A percentile compares a stretch with the other conserved stretches of the same genome.
Conservation (phyloP, 164 flowering plant species). For the Litsea cubeba region DNA sequence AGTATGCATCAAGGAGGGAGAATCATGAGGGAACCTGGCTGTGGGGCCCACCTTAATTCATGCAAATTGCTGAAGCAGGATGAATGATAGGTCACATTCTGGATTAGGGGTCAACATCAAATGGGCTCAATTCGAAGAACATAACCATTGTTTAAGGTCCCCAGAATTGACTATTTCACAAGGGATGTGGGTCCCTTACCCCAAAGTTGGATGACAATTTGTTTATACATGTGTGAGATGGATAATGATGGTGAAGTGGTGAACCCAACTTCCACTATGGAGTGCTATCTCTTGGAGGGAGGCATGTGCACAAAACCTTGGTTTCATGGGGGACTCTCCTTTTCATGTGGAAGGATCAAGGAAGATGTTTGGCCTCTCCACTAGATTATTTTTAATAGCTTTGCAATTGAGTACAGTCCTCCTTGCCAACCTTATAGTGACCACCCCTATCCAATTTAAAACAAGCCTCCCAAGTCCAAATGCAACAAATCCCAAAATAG, state of each 20-base stretch:
- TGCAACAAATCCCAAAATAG: conserved; percentile 20
- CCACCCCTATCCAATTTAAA: conserved; percentile 18
- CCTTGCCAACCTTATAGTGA: conserved; percentile 17
- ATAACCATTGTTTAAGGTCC: too few relatives aligned
- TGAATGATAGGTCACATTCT: too few relatives aligned
- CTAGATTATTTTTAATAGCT: conserved; percentile 7
- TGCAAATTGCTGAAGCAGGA: too few relatives aligned
- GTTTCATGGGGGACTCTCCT: conserved; percentile 29
- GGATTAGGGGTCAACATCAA: too few relatives aligned
- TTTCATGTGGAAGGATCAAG: conserved; percentile 25
- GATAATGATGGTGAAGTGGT: conserved; percentile 5
- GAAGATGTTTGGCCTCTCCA: conserved; percentile 16
- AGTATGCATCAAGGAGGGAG: too few relatives aligned
- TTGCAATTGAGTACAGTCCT: conserved; percentile 25
- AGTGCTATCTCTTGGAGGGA: conserved; percentile 2
- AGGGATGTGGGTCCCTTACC: too few relatives aligned
- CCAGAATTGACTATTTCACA: too few relatives aligned
- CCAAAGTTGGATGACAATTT: too few relatives aligned
- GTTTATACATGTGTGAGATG: conserved; percentile 3
- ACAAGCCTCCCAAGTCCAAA: conserved; percentile 20
- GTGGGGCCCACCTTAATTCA: too few relatives aligned
- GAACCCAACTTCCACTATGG: conserved; percentile 16
- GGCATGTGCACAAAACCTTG: conserved; percentile 33
- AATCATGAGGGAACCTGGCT: too few relatives aligned
- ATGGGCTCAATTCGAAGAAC: too few relatives aligned